phyloP scores from a whole-genome alignment of 139 green algal genomes.

The Spirogloea muscicola region DNA sequence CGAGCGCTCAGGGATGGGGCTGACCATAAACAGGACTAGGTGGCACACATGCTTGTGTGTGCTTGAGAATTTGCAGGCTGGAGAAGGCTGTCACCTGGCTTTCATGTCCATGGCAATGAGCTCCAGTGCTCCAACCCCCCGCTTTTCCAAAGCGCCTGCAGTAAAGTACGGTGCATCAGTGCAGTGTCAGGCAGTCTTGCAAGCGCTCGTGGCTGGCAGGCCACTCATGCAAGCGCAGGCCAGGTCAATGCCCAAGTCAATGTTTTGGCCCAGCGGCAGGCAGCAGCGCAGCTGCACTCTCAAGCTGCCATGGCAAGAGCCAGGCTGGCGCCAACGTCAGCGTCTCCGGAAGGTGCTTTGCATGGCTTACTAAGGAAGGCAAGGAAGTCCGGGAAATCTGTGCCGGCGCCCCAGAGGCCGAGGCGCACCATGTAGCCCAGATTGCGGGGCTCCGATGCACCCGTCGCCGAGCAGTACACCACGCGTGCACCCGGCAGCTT shows the following conservation, averaged over 20 bases:
- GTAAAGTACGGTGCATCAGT: no score
- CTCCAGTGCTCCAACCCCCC: conserved; percentile 52
- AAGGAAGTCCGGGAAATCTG: conserved; percentile 33
- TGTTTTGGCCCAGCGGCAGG: no score
- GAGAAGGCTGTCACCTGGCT: conserved; percentile 45
- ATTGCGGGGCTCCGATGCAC: conserved; percentile 79
- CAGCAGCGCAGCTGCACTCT: no score
- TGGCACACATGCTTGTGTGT: neutral
- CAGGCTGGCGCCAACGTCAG: no score
- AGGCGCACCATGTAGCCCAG: conserved; percentile 85
- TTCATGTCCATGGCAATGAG: conserved; percentile 63
- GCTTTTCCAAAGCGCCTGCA: conserved; percentile 38
- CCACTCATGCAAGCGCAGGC: no score
- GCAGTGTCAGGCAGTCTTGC: no score
- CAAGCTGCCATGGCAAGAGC: no score
- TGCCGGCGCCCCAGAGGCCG: conserved; percentile 40
- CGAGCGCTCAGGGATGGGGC: no score
- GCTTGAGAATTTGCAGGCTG: no score
- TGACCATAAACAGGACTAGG: neutral
- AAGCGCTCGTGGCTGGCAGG: no score
- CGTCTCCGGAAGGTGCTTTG: no score
- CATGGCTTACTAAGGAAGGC: conserved; percentile 42
- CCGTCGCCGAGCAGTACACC: conserved; percentile 83
- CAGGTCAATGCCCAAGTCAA: no score
- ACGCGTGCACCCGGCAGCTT: conserved; percentile 68